These are phyloP conservation scores for Torulaspora pretoriensis DNA, from an alignment of 1,139 yeast genomes.

Conservation along the genomic window DNA sequence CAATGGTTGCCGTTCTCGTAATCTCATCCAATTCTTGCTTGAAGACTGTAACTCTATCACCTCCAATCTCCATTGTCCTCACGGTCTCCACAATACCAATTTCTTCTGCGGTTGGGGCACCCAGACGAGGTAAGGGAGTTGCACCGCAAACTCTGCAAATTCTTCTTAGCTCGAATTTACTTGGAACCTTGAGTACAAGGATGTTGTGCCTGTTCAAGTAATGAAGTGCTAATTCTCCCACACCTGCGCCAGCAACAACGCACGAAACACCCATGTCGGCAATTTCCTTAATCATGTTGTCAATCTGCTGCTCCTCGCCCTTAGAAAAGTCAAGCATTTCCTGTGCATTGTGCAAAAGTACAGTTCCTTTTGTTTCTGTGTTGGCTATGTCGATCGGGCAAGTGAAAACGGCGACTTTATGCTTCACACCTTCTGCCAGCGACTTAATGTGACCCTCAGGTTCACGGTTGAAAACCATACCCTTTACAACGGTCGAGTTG, in stretches of 20 bases:
- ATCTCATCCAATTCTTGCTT: slow-evolving; percentile 62
- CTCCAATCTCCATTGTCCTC: slow-evolving; percentile 92
- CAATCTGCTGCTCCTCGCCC: slow-evolving; percentile 95
- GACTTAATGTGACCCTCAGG: slow-evolving; percentile 87
- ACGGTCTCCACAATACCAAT: slow-evolving; percentile 84
- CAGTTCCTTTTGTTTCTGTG: slow-evolving; percentile 97
- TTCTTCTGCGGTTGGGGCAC: slow-evolving; percentile 95
- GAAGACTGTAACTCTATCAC: slow-evolving; percentile 93
- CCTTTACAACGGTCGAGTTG: slow-evolving; percentile 77
- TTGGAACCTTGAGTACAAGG: slow-evolving; percentile 81
- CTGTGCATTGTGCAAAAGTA: slow-evolving; percentile 86
- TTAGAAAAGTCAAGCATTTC: slow-evolving; percentile 94
- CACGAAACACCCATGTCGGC: slow-evolving; percentile 81
- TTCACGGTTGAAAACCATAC: slow-evolving; percentile 97
- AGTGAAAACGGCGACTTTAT: slow-evolving; percentile 89
- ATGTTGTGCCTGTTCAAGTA: slow-evolving; percentile 84
- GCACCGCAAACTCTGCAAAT: slow-evolving; percentile 97
- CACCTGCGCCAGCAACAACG: slow-evolving; percentile 86
- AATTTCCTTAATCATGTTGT: slow-evolving; percentile 78
- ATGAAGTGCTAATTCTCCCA: slow-evolving; percentile 91
- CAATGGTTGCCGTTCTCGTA: slow-evolving; percentile 85
- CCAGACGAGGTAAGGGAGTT: slow-evolving; percentile 89
- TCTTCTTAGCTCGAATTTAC: slow-evolving; percentile 91
- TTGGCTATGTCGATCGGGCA: slow-evolving; percentile 92
- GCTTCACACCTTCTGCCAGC: slow-evolving; percentile 44